Percentiles rank a stretch among this genome's conserved stretches.
phyloP scores from a whole-genome alignment of 2,329 filamentous ascomycete genomes.

The Apiospora malaysiana region DNA sequence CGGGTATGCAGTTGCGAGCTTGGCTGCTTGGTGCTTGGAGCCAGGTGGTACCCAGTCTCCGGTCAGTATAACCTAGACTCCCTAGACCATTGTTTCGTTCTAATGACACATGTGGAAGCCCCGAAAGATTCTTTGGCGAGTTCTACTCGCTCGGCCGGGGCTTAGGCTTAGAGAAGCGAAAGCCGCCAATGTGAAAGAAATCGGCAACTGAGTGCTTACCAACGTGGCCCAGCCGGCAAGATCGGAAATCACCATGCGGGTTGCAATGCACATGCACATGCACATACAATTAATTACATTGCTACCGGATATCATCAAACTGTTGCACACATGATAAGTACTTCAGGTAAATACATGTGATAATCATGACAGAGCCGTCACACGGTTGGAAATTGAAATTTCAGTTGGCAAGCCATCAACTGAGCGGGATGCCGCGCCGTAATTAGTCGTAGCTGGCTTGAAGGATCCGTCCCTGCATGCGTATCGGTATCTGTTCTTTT shows the following conservation, averaged over 20 bases:
- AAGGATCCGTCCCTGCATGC: not conserved
- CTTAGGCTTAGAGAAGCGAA: not conserved
- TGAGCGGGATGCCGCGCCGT: not conserved
- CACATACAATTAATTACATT: not conserved
- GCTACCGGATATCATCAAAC: too few species aligned
- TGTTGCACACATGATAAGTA: too few species aligned
- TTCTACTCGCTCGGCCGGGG: not conserved
- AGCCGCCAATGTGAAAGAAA: not conserved
- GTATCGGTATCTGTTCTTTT: not conserved
- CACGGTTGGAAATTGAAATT: not conserved
- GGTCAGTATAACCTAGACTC: too few species aligned
- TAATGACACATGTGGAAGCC: not conserved
- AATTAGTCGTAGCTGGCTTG: not conserved
- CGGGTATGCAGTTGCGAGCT: not conserved
- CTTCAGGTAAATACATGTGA: too few species aligned
- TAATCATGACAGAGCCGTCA: too few species aligned
- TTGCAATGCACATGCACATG: not conserved
- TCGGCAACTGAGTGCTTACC: not conserved
- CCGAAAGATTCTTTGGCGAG: not conserved
- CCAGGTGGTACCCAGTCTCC: not conserved
- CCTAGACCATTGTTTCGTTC: not conserved
- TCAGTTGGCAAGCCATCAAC: not conserved
- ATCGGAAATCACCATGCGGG: slow-evolving; percentile 12
- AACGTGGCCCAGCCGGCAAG: not conserved
- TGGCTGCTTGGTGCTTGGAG: too few species aligned